Base-by-base conservation (phyloP, 495 filamentous ascomycete species). In the Aspergillus olivimuriae region DNA sequence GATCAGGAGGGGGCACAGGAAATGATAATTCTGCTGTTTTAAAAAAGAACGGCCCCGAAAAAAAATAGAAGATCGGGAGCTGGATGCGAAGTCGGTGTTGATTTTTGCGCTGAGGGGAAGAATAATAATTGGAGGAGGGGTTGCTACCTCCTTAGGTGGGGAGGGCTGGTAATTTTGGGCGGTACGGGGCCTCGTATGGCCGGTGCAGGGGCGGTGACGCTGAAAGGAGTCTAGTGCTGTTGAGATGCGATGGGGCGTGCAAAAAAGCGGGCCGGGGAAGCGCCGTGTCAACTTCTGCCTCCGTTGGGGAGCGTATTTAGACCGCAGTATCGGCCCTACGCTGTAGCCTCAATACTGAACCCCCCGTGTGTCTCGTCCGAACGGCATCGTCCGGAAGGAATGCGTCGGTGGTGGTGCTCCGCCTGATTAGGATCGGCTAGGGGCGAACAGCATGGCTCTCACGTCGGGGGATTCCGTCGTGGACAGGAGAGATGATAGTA, bases 311-410 rank as follows among this genome's bases (percentile, higher is more conserved):
- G 45, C 18, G 36, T 41, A 51, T 51, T 57, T 51, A 43, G 46
- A 26, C 40, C 43, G 24, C 55, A 51, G 53, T 57, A 57, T 57
- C 40, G 23, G 44, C 53, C 53, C 53, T 57, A 57, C 53, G 53
- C 53, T 39, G 53, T 57, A 57, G 53, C 43, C 50, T 48, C 44
- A 53, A 51, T 53, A 57, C 53, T 53, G 50, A 43, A 31, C 21
- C 22, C 36, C 39, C 42, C 22, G 4, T 34, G 28, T 44, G n/a
- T 43, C 20, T 26, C 28, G 40, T 8, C 2, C 32, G 18, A 20
- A 44, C 41, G 32, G 41, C 21, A 15, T 34, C n/a, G 17, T 36
- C 32, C 41, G 41, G 32, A 36, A 26, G 31, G 21, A 17, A 1
- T 38, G 41, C 41, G 15, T 32, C 46, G 19, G 21, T 39, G 19